Conservation (phyloP, 495 filamentous ascomycete species). For the Xylaria acuta region DNA sequence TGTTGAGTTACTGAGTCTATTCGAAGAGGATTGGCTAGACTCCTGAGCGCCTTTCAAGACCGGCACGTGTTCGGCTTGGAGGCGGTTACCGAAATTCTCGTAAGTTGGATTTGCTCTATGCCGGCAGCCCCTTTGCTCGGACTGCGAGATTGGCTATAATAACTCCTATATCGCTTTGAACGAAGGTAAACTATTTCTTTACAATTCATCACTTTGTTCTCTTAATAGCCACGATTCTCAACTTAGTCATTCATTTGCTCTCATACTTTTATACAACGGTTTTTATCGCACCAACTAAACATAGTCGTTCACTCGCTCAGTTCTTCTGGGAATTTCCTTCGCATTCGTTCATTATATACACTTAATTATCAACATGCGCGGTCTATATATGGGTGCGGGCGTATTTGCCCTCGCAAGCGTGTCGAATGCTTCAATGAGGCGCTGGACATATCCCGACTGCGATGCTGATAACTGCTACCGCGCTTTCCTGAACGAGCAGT, state of each 20-base stretch:
- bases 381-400: neutral
- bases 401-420: constrained; percentile 13
- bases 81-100: neutral
- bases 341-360: constrained; percentile 10
- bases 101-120: neutral
- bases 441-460: constrained; percentile 22
- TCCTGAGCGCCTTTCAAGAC: neutral
- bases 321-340: neutral
- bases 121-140: neutral
- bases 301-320: neutral
- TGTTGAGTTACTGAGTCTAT: neutral
- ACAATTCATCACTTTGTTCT: neutral
- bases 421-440: constrained; percentile 6
- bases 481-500: constrained; percentile 35
- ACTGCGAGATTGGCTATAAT: neutral
- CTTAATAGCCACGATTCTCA: neutral
- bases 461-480: constrained; percentile 41
- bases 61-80: neutral
- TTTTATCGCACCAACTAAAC: neutral
- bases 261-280: neutral
- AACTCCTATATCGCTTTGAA: neutral
- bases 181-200: neutral
- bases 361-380: constrained; percentile 10
- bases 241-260: neutral
- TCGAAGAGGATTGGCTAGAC: neutral